Evolutionary conservation across 345 rosid genomes (phyloP).

Genomic region (Murraya paniculata): DNA sequence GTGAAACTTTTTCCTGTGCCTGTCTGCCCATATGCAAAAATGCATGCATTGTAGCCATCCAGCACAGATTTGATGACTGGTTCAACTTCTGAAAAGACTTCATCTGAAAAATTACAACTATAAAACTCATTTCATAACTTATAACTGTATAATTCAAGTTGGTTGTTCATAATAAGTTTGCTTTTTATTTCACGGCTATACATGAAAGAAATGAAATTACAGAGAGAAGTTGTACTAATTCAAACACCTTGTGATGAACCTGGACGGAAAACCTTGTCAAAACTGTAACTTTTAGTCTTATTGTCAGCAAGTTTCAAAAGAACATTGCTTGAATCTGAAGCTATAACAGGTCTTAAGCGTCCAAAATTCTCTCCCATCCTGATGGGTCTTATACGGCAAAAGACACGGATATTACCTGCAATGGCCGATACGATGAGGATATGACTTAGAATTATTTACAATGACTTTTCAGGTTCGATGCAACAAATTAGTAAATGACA

Average conservation of each 20-base stretch:
- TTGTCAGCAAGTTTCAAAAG: conserved; percentile 37
- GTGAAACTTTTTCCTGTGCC: conserved; percentile 85
- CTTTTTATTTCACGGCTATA: background rate
- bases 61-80: conserved; percentile 72
- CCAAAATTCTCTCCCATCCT: conserved; percentile 28
- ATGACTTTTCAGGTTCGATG: background rate
- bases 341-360: conserved; percentile 33
- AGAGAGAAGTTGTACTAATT: background rate
- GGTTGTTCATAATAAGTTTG: background rate
- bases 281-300: conserved; percentile 51
- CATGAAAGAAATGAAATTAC: background rate
- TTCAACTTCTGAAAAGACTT: conserved; percentile 75
- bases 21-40: conserved; percentile 83
- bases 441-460: background rate
- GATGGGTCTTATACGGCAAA: conserved; percentile 67
- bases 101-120: conserved; percentile 44
- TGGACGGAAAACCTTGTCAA: conserved; percentile 65
- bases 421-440: background rate
- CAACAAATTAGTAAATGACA: background rate
- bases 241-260: conserved; percentile 65
- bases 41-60: conserved; percentile 84
- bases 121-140: conserved; percentile 12
- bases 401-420: conserved; percentile 77
- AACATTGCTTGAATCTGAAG: conserved; percentile 48
- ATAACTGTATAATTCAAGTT: background rate